Conservation (phyloP, 495 filamentous ascomycete species). For the Friedmanniomyces simplex region DNA sequence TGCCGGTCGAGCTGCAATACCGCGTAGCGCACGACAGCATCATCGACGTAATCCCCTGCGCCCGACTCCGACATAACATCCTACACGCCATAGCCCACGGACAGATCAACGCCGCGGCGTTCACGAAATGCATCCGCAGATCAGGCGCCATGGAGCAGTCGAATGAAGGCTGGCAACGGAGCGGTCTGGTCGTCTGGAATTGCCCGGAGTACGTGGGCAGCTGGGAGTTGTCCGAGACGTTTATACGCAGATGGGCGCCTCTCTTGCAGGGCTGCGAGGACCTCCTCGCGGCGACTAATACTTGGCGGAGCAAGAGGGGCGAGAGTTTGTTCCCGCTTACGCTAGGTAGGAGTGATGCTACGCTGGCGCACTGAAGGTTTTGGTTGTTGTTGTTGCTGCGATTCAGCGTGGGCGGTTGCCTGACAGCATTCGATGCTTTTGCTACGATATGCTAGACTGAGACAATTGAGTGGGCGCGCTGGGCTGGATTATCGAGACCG, state of each 20-base stretch:
- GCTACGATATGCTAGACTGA: not conserved
- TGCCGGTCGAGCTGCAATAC: slow-evolving; percentile 15
- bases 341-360: not conserved
- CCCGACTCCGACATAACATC: slow-evolving; percentile 15
- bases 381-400: not conserved
- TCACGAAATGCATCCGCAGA: not conserved
- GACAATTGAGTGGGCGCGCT: not conserved
- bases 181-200: slow-evolving; percentile 16
- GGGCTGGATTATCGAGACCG: not conserved
- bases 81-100: slow-evolving; percentile 6
- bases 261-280: slow-evolving; percentile 15
- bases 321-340: slow-evolving; percentile 5
- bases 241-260: slow-evolving; percentile 5
- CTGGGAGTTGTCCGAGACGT: slow-evolving; percentile 16
- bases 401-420: not conserved
- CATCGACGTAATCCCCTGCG: slow-evolving; percentile 15
- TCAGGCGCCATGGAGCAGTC: slow-evolving; percentile 8
- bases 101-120: slow-evolving; percentile 4
- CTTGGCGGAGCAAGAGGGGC: slow-evolving; percentile 13
- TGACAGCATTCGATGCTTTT: not conserved
- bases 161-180: slow-evolving; percentile 9
- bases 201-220: not conserved
- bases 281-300: slow-evolving; percentile 12
- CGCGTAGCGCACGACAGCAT: slow-evolving; percentile 14
- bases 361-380: not conserved